Evolutionary conservation across 306 rosid species (phyloP), one percentile per base, ranked within the genome.

Genomic region (Parietaria judaica): DNA sequence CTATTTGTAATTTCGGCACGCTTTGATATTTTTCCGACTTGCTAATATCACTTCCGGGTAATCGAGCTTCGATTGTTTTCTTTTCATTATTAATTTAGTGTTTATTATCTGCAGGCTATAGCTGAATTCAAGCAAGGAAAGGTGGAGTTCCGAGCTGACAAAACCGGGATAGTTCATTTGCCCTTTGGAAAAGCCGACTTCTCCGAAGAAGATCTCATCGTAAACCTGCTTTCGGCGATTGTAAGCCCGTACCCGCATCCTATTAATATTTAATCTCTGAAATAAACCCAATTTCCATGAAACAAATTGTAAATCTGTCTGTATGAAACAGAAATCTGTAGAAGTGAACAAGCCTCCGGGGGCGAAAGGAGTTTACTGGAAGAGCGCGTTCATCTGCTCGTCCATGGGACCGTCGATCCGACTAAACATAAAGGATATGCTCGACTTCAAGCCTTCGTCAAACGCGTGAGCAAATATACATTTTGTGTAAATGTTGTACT

Each of bases 281-380:
- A 76, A 17, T 35, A 36, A 23, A 58, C 48, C 17, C 54, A 12
- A 59, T 55, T 13, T 5, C 36, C 53, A 53, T n/a, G 6, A 49
- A 49, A 5, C 10, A 14, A 56, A 35, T 53, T 10, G 14, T 43
- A 0, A 14, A 6, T 39, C 52, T 56, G 36, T 56, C 4, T 57
- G 67, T 49, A 52, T 75, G 53, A 60, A 41, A 53, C 94, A 94
- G 99, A 94, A 75, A 88, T 94, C 99, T 3, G 75, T 94, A 36
- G 99, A 94, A 61, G 49, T 90, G 45, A 94, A 94, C 66, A 94
- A 94, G 75, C 98, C 98, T 34, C 35, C 94, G 0, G 98, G 98
- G 35, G 98, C 98, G 0, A 92, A 88, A 69, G 99, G 99, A 11
- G 94, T 94, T 51, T 94, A 84, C 78, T 92, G 99, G 99, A 92